Conservation (phyloP, 2,329 filamentous ascomycete species). For the Didymella exigua region DNA sequence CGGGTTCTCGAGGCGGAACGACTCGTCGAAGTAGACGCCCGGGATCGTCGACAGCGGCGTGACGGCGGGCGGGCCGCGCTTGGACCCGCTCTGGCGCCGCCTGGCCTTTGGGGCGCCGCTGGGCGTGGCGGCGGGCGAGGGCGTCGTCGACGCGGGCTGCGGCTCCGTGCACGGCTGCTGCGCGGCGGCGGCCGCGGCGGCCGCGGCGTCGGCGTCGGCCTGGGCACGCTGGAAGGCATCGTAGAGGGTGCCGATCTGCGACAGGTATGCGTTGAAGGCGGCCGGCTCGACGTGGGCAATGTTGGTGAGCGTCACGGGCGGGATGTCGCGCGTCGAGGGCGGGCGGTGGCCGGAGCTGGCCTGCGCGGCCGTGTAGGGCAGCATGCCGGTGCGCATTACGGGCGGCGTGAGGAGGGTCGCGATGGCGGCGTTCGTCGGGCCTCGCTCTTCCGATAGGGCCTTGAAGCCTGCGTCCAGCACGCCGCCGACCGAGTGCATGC, state of each 20-base stretch:
- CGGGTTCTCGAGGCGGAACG: conserved; percentile 94
- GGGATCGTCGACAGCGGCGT: conserved; percentile 93
- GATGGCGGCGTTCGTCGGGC: conserved; percentile 68
- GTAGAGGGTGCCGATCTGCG: conserved; percentile 84
- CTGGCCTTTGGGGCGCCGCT: conserved; percentile 57
- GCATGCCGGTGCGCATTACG: conserved; percentile 84
- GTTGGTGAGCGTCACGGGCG: conserved; percentile 88
- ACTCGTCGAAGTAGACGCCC: conserved; percentile 89
- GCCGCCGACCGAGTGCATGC: conserved; percentile 85
- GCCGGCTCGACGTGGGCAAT: conserved; percentile 79
- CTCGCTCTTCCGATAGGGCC: too few species aligned
- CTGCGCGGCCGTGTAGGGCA: conserved; percentile 76
- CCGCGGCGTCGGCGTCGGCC: conserved; percentile 68
- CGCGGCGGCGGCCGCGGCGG: background rate
- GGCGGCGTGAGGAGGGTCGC: conserved; percentile 91
- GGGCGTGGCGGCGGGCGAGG: conserved; percentile 49
- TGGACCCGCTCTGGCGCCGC: conserved; percentile 58
- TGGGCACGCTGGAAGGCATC: conserved; percentile 87
- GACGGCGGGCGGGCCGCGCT: conserved; percentile 70
- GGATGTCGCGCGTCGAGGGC: conserved; percentile 87
- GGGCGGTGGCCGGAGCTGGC: conserved; percentile 75
- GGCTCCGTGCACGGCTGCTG: conserved; percentile 55
- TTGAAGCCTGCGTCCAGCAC: conserved; percentile 72
- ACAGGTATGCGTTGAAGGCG: conserved; percentile 82
- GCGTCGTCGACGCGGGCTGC: conserved; percentile 47